phyloP scores from a whole-genome alignment of 768 basidiomycete genomes.

The Pulveroboletus sp. region DNA sequence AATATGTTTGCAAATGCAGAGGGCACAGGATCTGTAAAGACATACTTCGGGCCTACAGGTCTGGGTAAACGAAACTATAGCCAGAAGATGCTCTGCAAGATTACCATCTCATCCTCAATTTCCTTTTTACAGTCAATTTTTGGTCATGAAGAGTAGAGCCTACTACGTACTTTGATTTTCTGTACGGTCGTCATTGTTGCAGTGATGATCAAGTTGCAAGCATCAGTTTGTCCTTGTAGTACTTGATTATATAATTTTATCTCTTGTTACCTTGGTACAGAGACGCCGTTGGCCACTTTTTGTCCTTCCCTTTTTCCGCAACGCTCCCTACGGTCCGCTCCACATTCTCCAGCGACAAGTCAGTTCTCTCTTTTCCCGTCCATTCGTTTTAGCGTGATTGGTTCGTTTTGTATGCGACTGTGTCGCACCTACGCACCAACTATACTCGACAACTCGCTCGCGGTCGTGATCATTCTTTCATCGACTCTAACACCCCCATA shows the following conservation, averaged over 20 bases:
- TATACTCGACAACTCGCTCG: conserved; percentile 22
- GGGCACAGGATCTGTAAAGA: conserved; percentile 18
- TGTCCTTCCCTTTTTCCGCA: conserved; percentile 15
- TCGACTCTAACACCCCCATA: conserved; percentile 5
- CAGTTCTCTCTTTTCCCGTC: conserved; percentile 22
- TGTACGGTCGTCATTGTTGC: conserved; percentile 79
- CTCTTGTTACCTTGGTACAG: conserved; percentile 13
- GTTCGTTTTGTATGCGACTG: conserved; percentile 32
- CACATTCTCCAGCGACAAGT: conserved; percentile 1
- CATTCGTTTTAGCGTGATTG: conserved; percentile 22
- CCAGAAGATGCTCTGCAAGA: conserved; percentile 24
- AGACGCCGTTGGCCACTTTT: conserved; percentile 1
- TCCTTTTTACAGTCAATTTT: conserved; percentile 47
- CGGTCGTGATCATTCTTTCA: conserved; percentile 21
- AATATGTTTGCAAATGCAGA: conserved; percentile 7
- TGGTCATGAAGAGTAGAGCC: conserved; percentile 11
- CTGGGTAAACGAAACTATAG: conserved; percentile 27
- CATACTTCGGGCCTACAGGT: conserved; percentile 73
- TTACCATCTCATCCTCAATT: conserved; percentile 97
- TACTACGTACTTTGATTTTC: conserved; percentile 71
- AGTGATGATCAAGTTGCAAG: neutral
- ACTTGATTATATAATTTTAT: conserved; percentile 14
- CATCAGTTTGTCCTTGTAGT: too few relatives aligned
- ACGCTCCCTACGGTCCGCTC: conserved; percentile 15
- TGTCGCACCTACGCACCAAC: conserved; percentile 28